phyloP scores from a whole-genome alignment of 371 early-diverging fungal species.

The Mucor lusitanicus region DNA sequence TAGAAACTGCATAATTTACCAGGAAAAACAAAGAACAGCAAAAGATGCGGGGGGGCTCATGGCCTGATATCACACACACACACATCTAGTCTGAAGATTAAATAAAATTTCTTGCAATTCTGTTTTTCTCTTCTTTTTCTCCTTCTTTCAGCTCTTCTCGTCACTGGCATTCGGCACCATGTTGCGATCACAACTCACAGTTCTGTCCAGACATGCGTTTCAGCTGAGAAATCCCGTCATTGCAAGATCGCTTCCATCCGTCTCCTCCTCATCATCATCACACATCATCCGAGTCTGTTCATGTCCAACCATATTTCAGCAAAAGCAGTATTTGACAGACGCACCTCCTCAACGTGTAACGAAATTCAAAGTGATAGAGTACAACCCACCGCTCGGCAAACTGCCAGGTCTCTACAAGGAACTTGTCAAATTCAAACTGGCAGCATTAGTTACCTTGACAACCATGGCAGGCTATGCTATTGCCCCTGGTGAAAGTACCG shows the following conservation, averaged over 20 bases:
- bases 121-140: background rate
- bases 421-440: conserved; percentile 81
- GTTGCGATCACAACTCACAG: conserved; percentile 7
- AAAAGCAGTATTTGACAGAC: conserved; percentile 10
- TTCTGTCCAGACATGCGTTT: background rate
- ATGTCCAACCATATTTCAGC: conserved; percentile 6
- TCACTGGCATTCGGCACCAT: background rate
- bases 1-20: conserved; percentile 25
- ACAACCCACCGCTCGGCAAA: conserved; percentile 34
- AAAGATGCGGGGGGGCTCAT: conserved; percentile 3
- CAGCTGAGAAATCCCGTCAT: background rate
- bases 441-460: conserved; percentile 88
- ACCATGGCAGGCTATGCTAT: conserved; percentile 96
- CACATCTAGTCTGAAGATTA: background rate
- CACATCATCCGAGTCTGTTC: background rate
- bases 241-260: background rate
- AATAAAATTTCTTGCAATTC: background rate
- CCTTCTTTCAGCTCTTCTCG: background rate
- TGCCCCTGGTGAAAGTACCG: conserved; percentile 76
- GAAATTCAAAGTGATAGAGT: conserved; percentile 44
- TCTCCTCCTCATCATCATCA: background rate
- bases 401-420: conserved; percentile 62
- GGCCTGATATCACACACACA: background rate
- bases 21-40: background rate
- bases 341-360: conserved; percentile 19